Base-by-base conservation (phyloP, 2,329 filamentous ascomycete genomes). In the Penicillium brevicompactum region DNA sequence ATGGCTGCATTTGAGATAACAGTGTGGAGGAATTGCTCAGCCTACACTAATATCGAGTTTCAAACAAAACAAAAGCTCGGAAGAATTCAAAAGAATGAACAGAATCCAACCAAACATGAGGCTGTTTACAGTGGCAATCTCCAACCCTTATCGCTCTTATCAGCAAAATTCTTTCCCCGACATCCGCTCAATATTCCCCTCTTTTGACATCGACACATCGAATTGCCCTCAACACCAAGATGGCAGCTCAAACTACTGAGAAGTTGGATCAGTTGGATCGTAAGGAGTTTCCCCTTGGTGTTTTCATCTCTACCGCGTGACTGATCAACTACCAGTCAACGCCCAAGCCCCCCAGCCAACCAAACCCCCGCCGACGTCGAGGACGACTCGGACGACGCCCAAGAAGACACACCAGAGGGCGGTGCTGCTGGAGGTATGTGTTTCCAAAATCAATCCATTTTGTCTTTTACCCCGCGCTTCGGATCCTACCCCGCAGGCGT, bases 381-480 rank as follows among this genome's bases (percentile, higher is more conserved):
- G 61, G 79, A 81, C 60, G 80, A 83, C 56, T 83, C 81, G 21
- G 82, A 84, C 48, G 81, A 84, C 53, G 78, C 79, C 55, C 79
- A 80, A 53, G 80, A 81, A 30, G 73, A 72, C 64, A 74, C 64
- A 24, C 64, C 68, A 27, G 78, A 75, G n/a, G 72, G 66, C 45
- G 70, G 66, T 37, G 70, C 69, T 48, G 66, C 68, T 59, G 74
- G 73, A 68, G 74, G 71, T 73, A 59, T 54, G 68, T 63, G 49
- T 30, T 18, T 1, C 32, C 22, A 34, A 32, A 32, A 30, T 18
- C 22, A 10, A 22, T 41, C 6, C 4, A 14, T 18, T 50, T 31
- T 8, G 4, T 18, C 21, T 38, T 31, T 38, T 31, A 37, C 38
- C 11, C 30, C 30, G 37, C 45, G 14, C 14, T 13, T 16, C 24